Evolutionary conservation across 805 yeast species (phyloP).

Genomic region (Kluyveromyces siamensis): DNA sequence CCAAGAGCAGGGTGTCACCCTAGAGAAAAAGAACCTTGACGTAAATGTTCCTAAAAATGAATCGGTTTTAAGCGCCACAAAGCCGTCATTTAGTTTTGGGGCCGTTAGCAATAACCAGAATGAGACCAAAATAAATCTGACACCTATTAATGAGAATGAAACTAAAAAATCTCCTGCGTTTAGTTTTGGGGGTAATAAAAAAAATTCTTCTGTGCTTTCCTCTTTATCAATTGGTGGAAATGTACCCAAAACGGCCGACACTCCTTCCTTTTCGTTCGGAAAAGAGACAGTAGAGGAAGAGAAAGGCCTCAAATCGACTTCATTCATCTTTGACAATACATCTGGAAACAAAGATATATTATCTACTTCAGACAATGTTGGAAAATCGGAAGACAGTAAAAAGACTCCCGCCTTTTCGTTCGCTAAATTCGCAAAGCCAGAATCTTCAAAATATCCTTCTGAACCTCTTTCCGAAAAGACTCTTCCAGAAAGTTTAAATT

Average conservation of each 20-base stretch:
- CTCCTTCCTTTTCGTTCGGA: slow-evolving; percentile 2
- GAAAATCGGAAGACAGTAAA: not conserved
- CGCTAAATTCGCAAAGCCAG: not conserved
- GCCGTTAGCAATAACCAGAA: not conserved
- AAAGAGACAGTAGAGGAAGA: not conserved
- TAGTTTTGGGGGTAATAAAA: not conserved
- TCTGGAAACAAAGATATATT: not conserved
- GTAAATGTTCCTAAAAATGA: not conserved
- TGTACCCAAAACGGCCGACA: not conserved
- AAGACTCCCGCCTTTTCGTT: not conserved
- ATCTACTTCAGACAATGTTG: not conserved
- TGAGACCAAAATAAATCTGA: not conserved
- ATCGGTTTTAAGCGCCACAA: not conserved
- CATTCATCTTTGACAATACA: not conserved
- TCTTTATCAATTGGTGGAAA: not conserved
- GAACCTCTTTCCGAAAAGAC: not conserved
- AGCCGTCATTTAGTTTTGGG: slow-evolving; percentile 5
- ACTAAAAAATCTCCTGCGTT: not conserved
- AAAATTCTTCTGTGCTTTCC: not conserved
- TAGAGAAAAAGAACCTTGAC: not conserved
- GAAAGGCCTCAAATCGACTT: not conserved
- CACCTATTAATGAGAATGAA: not conserved
- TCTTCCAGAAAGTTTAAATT: not conserved
- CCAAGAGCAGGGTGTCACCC: not conserved
- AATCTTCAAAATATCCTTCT: not conserved